phyloP scores from a whole-genome alignment of 345 rosid genomes.

The Lumnitzera racemosa region DNA sequence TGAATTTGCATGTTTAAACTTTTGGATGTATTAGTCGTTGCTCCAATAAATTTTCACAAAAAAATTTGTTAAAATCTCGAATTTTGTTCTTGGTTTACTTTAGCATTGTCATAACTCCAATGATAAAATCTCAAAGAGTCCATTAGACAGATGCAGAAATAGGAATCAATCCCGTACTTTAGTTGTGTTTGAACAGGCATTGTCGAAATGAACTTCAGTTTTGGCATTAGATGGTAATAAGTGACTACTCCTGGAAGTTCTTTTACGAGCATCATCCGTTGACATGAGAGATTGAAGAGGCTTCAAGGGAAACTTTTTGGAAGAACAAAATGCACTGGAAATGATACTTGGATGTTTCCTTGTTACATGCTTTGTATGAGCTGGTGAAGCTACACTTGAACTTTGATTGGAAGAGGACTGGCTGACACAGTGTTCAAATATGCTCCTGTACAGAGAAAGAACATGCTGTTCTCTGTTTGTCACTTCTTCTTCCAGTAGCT shows the following conservation, averaged over 20 bases:
- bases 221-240: conserved; percentile 26
- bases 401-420: conserved; percentile 49
- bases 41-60: too few species aligned
- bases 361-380: conserved; percentile 47
- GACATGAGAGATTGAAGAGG: conserved; percentile 53
- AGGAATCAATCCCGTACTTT: conserved; percentile 32
- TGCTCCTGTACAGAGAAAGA: conserved; percentile 66
- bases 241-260: conserved; percentile 29
- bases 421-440: conserved; percentile 56
- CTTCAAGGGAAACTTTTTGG: conserved; percentile 49
- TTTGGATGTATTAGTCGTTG: too few species aligned
- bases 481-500: conserved; percentile 78
- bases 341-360: conserved; percentile 76
- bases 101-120: background rate
- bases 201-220: conserved; percentile 26
- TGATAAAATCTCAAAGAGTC: too few species aligned
- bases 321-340: conserved; percentile 83
- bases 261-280: conserved; percentile 31
- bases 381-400: conserved; percentile 64
- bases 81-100: too few species aligned
- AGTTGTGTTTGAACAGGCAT: conserved; percentile 25
- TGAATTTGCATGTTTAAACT: too few species aligned
- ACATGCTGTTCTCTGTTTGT: conserved; percentile 74
- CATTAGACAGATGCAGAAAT: background rate
- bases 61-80: too few species aligned